A percentile compares a stretch with the other conserved stretches of the same genome.
These are phyloP conservation scores for Didymellaceae sp. DNA, from an alignment of 2,329 filamentous ascomycete genomes.

Conservation along the genomic window DNA sequence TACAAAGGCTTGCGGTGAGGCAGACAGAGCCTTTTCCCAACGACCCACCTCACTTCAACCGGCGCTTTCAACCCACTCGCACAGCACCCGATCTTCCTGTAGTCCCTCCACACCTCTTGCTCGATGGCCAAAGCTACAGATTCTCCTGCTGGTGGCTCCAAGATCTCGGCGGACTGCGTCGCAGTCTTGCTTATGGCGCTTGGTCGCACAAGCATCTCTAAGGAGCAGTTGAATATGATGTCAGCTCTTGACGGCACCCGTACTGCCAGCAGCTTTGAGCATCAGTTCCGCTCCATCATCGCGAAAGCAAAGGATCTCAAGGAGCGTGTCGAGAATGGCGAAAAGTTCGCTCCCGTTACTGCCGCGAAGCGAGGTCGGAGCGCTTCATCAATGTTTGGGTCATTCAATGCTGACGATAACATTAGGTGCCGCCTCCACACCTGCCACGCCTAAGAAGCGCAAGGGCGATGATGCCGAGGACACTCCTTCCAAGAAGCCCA, in stretches of 20 bases:
- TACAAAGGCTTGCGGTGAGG: not conserved
- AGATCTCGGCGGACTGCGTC: conserved; percentile 32
- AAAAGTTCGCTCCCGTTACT: conserved; percentile 33
- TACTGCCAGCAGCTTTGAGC: conserved; percentile 34
- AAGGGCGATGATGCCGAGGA: conserved; percentile 20
- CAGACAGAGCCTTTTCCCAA: not conserved
- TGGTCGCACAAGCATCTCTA: conserved; percentile 27
- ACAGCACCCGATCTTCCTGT: no score
- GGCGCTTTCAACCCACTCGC: not conserved
- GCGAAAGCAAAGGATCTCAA: conserved; percentile 40
- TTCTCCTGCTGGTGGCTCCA: conserved; percentile 16
- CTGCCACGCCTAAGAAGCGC: conserved; percentile 28
- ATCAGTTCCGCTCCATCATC: conserved; percentile 33
- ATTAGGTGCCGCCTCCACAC: conserved; percentile 23
- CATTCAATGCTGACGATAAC: conserved; percentile 8
- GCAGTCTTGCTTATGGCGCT: conserved; percentile 33
- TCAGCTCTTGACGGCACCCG: conserved; percentile 32
- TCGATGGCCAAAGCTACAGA: conserved; percentile 26
- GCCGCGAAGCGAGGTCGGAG: conserved; percentile 29
- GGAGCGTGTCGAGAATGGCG: conserved; percentile 30
- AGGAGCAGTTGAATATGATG: conserved; percentile 38
- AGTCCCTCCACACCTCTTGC: not conserved
- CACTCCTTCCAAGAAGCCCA: conserved; percentile 30
- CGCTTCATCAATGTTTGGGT: not conserved
- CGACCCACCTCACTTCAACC: not conserved